phyloP scores from a whole-genome alignment of 306 rosid genomes.

The Sindora glabra region DNA sequence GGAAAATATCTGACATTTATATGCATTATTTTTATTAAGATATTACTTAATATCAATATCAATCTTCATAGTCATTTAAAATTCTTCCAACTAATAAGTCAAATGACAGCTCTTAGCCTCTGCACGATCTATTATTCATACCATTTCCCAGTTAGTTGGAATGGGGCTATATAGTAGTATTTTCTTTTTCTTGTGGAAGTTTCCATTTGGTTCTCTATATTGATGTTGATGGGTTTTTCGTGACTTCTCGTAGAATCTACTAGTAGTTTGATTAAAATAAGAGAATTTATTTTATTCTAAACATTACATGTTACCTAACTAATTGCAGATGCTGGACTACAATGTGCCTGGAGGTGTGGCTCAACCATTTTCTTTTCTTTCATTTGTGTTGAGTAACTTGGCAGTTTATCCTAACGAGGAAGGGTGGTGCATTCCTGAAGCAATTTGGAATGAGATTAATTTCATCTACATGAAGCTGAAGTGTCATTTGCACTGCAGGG shows the following conservation, averaged over 20 bases:
- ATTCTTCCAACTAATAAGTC: neutral
- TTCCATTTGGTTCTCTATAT: conserved; percentile 3
- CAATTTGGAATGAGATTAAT: neutral
- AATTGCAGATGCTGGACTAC: conserved; percentile 74
- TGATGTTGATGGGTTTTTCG: neutral
- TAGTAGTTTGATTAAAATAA: no score
- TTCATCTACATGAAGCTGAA: no score
- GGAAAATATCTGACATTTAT: neutral
- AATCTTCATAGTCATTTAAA: neutral
- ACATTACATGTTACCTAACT: conserved; percentile 2
- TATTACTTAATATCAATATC: neutral
- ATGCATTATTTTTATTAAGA: neutral
- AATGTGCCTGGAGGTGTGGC: conserved; percentile 85
- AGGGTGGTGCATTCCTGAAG: neutral
- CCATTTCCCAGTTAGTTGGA: neutral
- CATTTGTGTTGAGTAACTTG: conserved; percentile 10
- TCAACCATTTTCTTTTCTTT: neutral
- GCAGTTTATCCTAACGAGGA: neutral
- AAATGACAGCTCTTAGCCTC: neutral
- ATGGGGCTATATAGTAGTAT: neutral
- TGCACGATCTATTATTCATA: neutral
- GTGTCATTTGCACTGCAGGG: conserved; percentile 32
- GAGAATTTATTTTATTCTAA: neutral
- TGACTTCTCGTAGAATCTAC: no score
- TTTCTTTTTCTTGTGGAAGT: conserved; percentile 4